Conservation (phyloP, 768 basidiomycete species). For the Heimioporus sp. region DNA sequence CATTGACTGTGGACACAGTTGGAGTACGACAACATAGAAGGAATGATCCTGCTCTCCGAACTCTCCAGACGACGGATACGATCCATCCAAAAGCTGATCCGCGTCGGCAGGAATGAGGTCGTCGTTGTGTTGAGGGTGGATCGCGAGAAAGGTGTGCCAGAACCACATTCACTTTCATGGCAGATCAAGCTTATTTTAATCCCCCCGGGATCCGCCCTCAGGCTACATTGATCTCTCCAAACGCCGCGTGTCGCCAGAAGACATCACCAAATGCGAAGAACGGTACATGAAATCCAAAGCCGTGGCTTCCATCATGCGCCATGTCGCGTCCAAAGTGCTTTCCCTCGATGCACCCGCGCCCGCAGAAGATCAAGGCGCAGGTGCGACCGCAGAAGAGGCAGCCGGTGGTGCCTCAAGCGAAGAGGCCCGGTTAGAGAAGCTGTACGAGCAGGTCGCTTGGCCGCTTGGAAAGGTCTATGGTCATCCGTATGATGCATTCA, state of each 20-base stretch:
- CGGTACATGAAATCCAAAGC: conserved; percentile 98
- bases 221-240: conserved; percentile 99
- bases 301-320: conserved; percentile 89
- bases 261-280: conserved; percentile 98
- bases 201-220: conserved; percentile 26
- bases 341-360: conserved; percentile 35
- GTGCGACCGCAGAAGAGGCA: conserved; percentile 17
- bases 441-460: conserved; percentile 94
- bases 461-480: conserved; percentile 90
- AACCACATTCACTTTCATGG: neutral
- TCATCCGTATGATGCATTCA: conserved; percentile 97
- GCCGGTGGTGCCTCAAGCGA: conserved; percentile 48
- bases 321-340: conserved; percentile 83
- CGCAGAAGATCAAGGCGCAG: conserved; percentile 23
- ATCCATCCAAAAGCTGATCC: conserved; percentile 96
- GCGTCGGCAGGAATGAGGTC: conserved; percentile 96
- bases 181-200: neutral
- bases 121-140: conserved; percentile 97
- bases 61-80: conserved; percentile 94
- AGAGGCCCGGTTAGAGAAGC: conserved; percentile 75
- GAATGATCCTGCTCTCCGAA: conserved; percentile 99
- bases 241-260: conserved; percentile 95
- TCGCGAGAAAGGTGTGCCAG: conserved; percentile 87
- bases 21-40: conserved; percentile 98
- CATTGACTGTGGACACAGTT: conserved; percentile 49